Base-by-base conservation (phyloP, 148 eudicot genomes). In the Simmondsia chinensis region DNA sequence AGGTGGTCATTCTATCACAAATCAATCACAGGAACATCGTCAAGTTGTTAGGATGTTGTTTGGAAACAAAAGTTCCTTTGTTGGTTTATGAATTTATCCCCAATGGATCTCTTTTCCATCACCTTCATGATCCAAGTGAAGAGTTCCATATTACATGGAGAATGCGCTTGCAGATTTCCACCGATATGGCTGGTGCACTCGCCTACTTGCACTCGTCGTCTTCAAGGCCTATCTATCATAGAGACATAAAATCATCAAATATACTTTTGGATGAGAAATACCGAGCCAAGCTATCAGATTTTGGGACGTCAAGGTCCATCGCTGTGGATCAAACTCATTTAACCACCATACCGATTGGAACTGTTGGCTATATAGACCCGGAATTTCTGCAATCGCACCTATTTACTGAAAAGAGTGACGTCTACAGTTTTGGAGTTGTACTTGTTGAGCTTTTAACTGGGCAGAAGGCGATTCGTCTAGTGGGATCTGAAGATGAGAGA, bases 361-460 rank as follows among this genome's bases (percentile, higher is more conserved):
- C 38, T 18, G n/a, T 34, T n/a, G 38, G 38, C n/a, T 34, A 34
- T 18, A n/a, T 34, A 10, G 38, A 34, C 38, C 38, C 38, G 2
- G 38, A 34, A 18, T 34, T n/a, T 18, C 15, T 34, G 3, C 38
- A 34, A 34, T 34, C 12, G 15, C n/a, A 18, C 38, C 38, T n/a
- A n/a, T 34, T 34, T n/a, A 34, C 38, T n/a, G 15, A 2, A 34
- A 34, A 34, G 9, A 34, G 38, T n/a, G 38, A 34, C 5, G 12
- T 4, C 5, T 34, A 34, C 15, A 34, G 38, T 18, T 34, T 34
- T 34, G 38, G 3, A n/a, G 38, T 34, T 2, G 38, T 34, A n/a
- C n/a, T 34, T 34, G 38, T 34, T 9, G 38, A 34, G 38, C 38
- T 34, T 9, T 34, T 34, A 34, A 34, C 38, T 34, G 38, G 38